phyloP scores from a whole-genome alignment of 768 basidiomycete genomes.

The Artomyces pyxidatus region DNA sequence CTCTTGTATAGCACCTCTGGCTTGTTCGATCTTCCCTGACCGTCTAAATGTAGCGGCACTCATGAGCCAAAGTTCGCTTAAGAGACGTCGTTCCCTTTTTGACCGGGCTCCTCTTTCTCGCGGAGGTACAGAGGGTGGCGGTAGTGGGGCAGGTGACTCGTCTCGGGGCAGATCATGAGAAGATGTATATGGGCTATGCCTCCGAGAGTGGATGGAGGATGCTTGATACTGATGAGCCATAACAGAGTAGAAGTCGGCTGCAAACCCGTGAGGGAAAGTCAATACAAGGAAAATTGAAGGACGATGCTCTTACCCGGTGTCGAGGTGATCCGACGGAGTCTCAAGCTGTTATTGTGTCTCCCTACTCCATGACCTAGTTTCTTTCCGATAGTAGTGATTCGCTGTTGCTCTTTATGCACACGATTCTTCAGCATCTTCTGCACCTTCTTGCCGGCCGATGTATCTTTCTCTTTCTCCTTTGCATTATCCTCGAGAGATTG shows the following conservation, averaged over 20 bases:
- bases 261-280: too few relatives aligned
- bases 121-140: constrained; percentile 21
- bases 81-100: constrained; percentile 51
- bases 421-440: constrained; percentile 67
- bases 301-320: constrained; percentile 48
- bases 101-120: constrained; percentile 27
- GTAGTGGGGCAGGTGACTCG: constrained; percentile 34
- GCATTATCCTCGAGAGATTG: constrained; percentile 14
- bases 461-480: constrained; percentile 26
- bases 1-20: constrained; percentile 87
- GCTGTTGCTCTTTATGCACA: constrained; percentile 65
- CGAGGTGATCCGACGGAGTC: constrained; percentile 52
- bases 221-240: constrained; percentile 61
- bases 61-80: constrained; percentile 89
- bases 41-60: constrained; percentile 91
- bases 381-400: constrained; percentile 68
- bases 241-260: constrained; percentile 59
- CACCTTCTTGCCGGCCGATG: constrained; percentile 67
- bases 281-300: background rate
- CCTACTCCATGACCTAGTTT: constrained; percentile 69
- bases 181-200: constrained; percentile 31
- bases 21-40: constrained; percentile 83
- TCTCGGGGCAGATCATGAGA: constrained; percentile 23
- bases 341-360: constrained; percentile 33
- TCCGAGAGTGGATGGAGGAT: constrained; percentile 80